These are phyloP conservation scores for Colletotrichum sp. DNA, from an alignment of 2,329 filamentous ascomycete species.

Conservation along the genomic window DNA sequence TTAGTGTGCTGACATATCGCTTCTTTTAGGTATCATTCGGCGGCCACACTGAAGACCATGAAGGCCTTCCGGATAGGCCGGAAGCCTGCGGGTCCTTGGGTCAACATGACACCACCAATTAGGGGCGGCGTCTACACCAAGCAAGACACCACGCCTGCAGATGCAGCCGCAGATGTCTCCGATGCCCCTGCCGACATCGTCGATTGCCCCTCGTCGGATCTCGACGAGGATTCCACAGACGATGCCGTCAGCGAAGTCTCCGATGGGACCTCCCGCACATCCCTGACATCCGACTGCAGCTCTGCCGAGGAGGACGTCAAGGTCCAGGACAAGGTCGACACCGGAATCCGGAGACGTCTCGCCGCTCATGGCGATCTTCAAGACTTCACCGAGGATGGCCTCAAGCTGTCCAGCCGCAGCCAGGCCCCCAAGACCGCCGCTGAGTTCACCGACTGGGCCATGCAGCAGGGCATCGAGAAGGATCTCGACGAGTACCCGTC, in stretches of 20 bases:
- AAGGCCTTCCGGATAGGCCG: conserved; percentile 65
- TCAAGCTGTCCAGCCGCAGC: conserved; percentile 2
- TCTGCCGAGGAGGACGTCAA: conserved; percentile 9
- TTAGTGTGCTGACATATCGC: conserved; percentile 30
- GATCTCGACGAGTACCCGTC: conserved; percentile 53
- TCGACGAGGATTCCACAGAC: conserved; percentile 13
- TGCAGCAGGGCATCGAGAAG: conserved; percentile 38
- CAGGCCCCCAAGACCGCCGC: conserved; percentile 15
- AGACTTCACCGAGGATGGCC: background rate
- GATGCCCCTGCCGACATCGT: conserved; percentile 3
- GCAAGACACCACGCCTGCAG: conserved; percentile 15
- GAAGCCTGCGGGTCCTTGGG: conserved; percentile 58
- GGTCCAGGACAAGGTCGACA: background rate
- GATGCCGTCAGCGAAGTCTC: conserved; percentile 16
- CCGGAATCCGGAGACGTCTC: conserved; percentile 11
- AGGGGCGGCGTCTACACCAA: conserved; percentile 49
- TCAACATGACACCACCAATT: conserved; percentile 65
- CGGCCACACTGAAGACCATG: conserved; percentile 59
- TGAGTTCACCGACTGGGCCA: conserved; percentile 39
- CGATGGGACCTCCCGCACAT: conserved; percentile 18
- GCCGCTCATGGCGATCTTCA: background rate
- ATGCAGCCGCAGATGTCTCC: background rate
- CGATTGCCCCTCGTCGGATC: conserved; percentile 15
- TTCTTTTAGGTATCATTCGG: conserved; percentile 60
- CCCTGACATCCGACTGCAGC: conserved; percentile 21